phyloP scores from a whole-genome alignment of 2,329 filamentous ascomycete genomes.

The Aureobasidium sp. region DNA sequence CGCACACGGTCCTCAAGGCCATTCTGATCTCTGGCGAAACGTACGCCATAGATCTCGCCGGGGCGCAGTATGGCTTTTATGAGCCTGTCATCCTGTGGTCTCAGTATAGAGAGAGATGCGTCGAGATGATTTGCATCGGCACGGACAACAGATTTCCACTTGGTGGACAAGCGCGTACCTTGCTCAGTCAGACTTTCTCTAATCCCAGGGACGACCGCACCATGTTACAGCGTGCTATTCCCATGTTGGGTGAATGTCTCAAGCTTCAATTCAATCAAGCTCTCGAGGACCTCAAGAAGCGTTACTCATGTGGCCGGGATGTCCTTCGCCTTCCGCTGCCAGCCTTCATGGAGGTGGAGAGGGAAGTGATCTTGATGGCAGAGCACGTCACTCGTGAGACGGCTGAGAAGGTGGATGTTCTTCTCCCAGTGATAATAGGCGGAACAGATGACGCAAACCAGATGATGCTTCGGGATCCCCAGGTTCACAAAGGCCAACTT shows the following conservation, averaged over 20 bases:
- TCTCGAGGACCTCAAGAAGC: not conserved
- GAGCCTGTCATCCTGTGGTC: slow-evolving; percentile 3
- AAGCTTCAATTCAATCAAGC: not conserved
- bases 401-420: not conserved
- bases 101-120: not conserved
- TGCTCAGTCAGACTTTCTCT: not conserved
- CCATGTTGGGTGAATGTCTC: not conserved
- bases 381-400: not conserved
- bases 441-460: not conserved
- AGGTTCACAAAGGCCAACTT: not conserved
- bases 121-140: not conserved
- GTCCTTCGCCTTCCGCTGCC: too few species aligned
- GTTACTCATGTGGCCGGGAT: too few species aligned
- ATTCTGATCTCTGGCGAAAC: slow-evolving; percentile 11
- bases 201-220: not conserved
- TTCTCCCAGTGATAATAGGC: not conserved
- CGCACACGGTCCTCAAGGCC: too few species aligned
- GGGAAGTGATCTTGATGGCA: not conserved
- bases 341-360: not conserved
- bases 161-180: not conserved
- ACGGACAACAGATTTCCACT: not conserved
- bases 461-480: not conserved
- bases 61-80: slow-evolving; percentile 19
- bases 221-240: not conserved
- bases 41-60: slow-evolving; percentile 18